Evolutionary conservation across 2,329 filamentous ascomycete genomes (phyloP), one percentile per base, ranked within the genome.

Genomic region (Aspergillus luchuensis): DNA sequence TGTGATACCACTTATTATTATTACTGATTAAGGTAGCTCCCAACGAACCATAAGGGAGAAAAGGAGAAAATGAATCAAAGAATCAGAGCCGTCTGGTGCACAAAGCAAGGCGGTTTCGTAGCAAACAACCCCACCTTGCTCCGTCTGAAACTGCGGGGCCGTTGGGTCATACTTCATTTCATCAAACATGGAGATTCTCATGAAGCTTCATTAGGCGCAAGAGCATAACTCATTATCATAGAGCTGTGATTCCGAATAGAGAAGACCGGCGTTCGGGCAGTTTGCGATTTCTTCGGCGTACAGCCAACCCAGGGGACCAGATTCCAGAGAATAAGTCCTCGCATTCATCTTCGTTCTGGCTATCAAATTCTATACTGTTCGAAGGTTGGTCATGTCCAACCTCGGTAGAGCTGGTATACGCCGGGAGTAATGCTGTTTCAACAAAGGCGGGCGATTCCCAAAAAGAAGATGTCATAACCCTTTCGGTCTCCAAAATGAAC

Each of bases 311-410:
- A 15, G 82, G 80, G 61, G 78, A 87, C 86, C 86, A 89, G 19
- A 86, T 78, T 0, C 86, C 86, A 15, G 84, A 79, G 69, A 89
- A 89, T 30, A 89, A 65, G 71, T 88, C 86, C 72, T 89, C 86
- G 62, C 86, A 88, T 73, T 89, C 86, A 62, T 88, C 86, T 68
- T 89, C 86, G 70, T 89, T 86, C 73, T 88, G 83, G 59, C 82
- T 85, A 68, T 89, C 86, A 68, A 89, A 89, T 67, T 87, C 82
- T 3, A 85, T 63, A n/a, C 78, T 75, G 39, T 75, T 68, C 11
- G 67, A 65, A 39, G 62, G 38, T 41, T 65, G 33, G 33, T 10
- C 62, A n/a, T 58, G 57, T 30, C 36, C 56, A 38, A 10, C 52
- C 23, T 58, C 59, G 21, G 23, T 58, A 39, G 58, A 38, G 23